Evolutionary conservation across 2,329 filamentous ascomycete genomes (phyloP), one percentile per base, ranked within the genome.

Genomic region (Pestalotiopsis fici): DNA sequence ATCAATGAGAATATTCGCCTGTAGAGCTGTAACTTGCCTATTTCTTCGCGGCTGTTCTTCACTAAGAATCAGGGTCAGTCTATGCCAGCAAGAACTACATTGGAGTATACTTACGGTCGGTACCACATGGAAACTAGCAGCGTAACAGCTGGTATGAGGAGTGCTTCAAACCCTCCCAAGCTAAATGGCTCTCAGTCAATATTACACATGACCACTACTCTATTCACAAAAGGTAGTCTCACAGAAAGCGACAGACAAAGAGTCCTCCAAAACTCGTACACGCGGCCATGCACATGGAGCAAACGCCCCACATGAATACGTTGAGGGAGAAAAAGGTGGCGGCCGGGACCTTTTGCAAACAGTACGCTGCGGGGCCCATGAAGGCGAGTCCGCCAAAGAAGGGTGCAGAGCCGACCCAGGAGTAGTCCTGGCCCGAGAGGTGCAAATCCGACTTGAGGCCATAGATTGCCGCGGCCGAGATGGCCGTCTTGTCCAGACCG

Each of bases 11-110:
- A 23, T 25, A 18, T 18, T 57, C 1, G 25, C 7, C 9, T 4
- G 7, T 25, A 12, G 1, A 18, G 18, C 6, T 3, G 2, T 12
- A 9, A 39, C 63, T 23, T 39, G 55, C 63, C 64, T 66, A 59
- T 74, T 75, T 39, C 74, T 69, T 15, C 67, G 70, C 9, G 71
- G 75, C 64, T 74, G 73, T 68, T 74, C 75, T 15, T 72, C 71
- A 4, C 43, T 50, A 21, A 1, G n/a, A 50, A 3, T 21, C 1
- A 0, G 1, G 1, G 4, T 50, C n/a, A 50, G 43, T 21, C 3
- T 50, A 1, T 1, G 43, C 3, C 18, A 15, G 3, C 43, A 21
- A 50, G 43, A 4, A 43, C 11, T 50, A 18, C 9, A 0, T 21
- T 2, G 2, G 2, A 3, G 4, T 2, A 6, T 9, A 50, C 43